Conservation (phyloP, 148 eudicot genomes). For the Camellia sinensis region DNA sequence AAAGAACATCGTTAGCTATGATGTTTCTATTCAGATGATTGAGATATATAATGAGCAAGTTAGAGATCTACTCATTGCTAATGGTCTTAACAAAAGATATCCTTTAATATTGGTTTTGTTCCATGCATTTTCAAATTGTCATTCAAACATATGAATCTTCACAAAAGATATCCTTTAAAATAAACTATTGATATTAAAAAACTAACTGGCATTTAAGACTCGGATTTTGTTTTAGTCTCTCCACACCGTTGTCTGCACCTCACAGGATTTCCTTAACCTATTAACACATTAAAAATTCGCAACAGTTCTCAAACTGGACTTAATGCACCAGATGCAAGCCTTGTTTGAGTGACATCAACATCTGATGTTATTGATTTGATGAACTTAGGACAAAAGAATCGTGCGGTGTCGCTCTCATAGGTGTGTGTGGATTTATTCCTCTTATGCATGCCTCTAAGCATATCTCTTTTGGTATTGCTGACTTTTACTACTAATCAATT, state of each 20-base stretch:
- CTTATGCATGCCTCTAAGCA: background rate
- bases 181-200: no score
- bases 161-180: background rate
- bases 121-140: background rate
- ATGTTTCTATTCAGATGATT: slow-evolving; percentile 96
- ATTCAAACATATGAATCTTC: background rate
- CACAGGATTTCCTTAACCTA: slow-evolving; percentile 43
- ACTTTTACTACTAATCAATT: slow-evolving; percentile 8
- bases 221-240: background rate
- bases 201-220: background rate
- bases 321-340: slow-evolving; percentile 90
- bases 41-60: slow-evolving; percentile 98
- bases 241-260: background rate
- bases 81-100: slow-evolving; percentile 86
- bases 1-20: slow-evolving; percentile 66
- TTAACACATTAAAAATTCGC: slow-evolving; percentile 78
- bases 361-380: slow-evolving; percentile 84
- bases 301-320: slow-evolving; percentile 89
- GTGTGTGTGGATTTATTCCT: slow-evolving; percentile 38
- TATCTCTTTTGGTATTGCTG: slow-evolving; percentile 6
- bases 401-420: slow-evolving; percentile 96
- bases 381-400: slow-evolving; percentile 84
- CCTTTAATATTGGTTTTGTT: slow-evolving; percentile 37
- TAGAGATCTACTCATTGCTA: slow-evolving; percentile 82
- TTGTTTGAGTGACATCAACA: slow-evolving; percentile 76